Evolutionary conservation across 352 stramenopile genomes (phyloP), one percentile per base, ranked within the genome.

Genomic region (Phytophthora macrochlamydospora): DNA sequence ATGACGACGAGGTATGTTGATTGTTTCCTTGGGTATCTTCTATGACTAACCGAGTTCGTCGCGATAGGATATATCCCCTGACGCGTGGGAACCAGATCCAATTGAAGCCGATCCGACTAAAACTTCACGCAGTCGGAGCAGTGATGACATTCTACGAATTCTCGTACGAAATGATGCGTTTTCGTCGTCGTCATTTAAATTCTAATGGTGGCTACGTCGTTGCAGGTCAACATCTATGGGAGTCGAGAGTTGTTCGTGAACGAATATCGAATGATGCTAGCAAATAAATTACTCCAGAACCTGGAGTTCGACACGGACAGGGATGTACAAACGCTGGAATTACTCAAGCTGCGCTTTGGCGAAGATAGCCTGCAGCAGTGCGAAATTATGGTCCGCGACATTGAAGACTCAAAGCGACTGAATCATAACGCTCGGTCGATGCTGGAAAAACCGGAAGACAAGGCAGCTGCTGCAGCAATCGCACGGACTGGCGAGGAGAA

Each of bases 181-280:
- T 33, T 24, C 9, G 24, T 59, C 28, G 12, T 28, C 5, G 48
- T 5, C 54, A n/a, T 13, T 43, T 8, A 55, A 9, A 45, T 12
- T 14, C 13, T 12, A 13, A 4, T 12, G 38, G 30, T 28, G 31
- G 7, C 4, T 6, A 18, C 12, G 29, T 13, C 28, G 30, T 59
- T 2, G 3, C 60, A 92, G 83, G 83, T 92, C 12, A 98, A 97
- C 46, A 99, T 99, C 62, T 99, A 99, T 74, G 97, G 97, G 43
- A 99, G 92, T 66, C 98, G 98, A 50, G 97, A 99, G 65, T 71
- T 99, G 13, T 99, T 99, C 78, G 96, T 99, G n/a, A 98, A 98
- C 76, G 97, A 99, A 76, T 99, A 99, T 71, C 81, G 97, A 18
- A 84, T 98, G 63, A 98, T 99, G 93, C 78, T 99, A 30, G 97